phyloP scores from a whole-genome alignment of 176 grass and related monocot genomes.

The Oryza nivara region DNA sequence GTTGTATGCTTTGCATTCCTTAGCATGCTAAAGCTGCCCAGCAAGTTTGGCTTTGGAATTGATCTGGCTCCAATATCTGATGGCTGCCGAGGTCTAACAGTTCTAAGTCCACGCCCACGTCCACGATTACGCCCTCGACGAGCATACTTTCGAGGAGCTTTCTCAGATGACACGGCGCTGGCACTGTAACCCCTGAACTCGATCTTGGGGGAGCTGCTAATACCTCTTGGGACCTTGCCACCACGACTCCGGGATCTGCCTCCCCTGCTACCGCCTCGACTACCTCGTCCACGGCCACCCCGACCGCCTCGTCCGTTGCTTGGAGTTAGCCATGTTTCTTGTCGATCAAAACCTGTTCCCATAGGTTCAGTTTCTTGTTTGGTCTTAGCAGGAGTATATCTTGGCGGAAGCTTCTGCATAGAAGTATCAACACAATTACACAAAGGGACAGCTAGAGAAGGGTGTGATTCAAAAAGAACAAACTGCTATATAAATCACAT shows the following conservation, averaged over 20 bases:
- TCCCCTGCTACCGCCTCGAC: slow-evolving; percentile 62
- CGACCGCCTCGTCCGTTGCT: slow-evolving; percentile 67
- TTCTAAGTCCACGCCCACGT: slow-evolving; percentile 70
- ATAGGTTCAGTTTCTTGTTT: slow-evolving; percentile 52
- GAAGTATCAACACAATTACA: slow-evolving; percentile 4
- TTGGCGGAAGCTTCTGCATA: slow-evolving; percentile 71
- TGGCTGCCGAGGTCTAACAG: slow-evolving; percentile 72
- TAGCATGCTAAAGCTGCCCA: slow-evolving; percentile 82
- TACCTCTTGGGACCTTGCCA: slow-evolving; percentile 63
- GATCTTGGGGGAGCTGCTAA: slow-evolving; percentile 46
- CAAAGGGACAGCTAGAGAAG: not conserved
- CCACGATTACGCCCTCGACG: slow-evolving; percentile 62
- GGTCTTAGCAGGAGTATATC: slow-evolving; percentile 60
- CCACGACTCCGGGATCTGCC: slow-evolving; percentile 68
- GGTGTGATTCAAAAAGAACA: not conserved
- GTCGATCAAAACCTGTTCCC: slow-evolving; percentile 52
- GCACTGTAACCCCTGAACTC: slow-evolving; percentile 49
- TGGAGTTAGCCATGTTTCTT: slow-evolving; percentile 48
- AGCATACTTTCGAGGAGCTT: slow-evolving; percentile 58
- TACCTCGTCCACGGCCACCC: slow-evolving; percentile 74
- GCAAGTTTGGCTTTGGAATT: slow-evolving; percentile 65
- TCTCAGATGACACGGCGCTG: slow-evolving; percentile 35
- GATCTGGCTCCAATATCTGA: slow-evolving; percentile 48
- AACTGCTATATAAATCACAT: not conserved
- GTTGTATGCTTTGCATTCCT: slow-evolving; percentile 51